phyloP scores from a whole-genome alignment of 202 grass and related monocot species.

The Carex arenaria region DNA sequence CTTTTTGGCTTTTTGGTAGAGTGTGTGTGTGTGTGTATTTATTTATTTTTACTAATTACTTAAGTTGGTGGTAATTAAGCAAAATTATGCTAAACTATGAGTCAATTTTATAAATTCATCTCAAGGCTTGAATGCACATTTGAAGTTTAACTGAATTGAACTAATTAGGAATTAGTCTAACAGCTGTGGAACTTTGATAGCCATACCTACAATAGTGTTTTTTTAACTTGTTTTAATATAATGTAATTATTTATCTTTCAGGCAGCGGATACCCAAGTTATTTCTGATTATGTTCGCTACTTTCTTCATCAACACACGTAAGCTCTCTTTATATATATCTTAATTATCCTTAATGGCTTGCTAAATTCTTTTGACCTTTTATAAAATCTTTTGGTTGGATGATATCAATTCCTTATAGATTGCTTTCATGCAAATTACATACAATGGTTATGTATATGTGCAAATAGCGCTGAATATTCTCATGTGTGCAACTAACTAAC shows the following conservation, averaged over 20 bases:
- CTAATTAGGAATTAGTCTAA: neutral
- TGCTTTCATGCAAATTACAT: too few species aligned
- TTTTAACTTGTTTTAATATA: neutral
- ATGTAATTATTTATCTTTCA: constrained; percentile 19
- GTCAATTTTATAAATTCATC: neutral
- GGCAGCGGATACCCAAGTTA: constrained; percentile 83
- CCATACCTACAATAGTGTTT: neutral
- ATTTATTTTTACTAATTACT: neutral
- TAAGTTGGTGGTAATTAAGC: neutral
- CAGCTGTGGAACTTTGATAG: neutral
- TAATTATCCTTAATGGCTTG: too few species aligned
- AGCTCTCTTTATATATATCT: too few species aligned
- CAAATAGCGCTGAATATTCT: too few species aligned
- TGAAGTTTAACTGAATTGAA: neutral
- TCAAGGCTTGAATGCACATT: neutral
- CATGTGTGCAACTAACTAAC: too few species aligned
- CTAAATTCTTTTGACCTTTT: too few species aligned
- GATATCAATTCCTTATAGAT: too few species aligned
- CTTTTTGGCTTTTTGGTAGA: neutral
- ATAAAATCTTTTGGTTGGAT: too few species aligned
- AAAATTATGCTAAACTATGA: neutral
- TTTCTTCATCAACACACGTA: too few species aligned
- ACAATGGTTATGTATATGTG: too few species aligned
- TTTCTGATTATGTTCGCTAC: too few species aligned
- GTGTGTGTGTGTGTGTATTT: neutral